phyloP scores from a whole-genome alignment of 2,329 filamentous ascomycete species.

The Ustulina deusta region DNA sequence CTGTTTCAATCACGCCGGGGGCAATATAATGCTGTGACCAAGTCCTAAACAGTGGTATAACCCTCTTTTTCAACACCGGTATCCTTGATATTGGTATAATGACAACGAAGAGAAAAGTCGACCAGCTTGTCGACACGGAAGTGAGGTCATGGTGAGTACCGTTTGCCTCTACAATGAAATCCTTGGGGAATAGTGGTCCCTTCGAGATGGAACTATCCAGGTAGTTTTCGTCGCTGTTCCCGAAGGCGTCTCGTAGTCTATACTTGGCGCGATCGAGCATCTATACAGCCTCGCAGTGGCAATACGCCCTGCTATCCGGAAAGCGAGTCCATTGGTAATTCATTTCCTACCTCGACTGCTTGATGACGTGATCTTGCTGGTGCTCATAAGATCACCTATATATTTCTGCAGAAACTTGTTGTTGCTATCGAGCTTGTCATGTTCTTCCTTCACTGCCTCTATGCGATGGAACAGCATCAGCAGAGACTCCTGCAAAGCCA shows the following conservation, averaged over 20 bases:
- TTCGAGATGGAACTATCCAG: conserved; percentile 14
- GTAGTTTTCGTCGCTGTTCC: conserved; percentile 9
- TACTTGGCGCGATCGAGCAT: conserved; percentile 18
- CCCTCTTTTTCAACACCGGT: conserved; percentile 51
- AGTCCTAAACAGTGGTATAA: conserved; percentile 51
- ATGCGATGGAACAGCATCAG: conserved; percentile 92
- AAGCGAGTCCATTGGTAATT: conserved; percentile 41
- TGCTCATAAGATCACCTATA: conserved; percentile 94
- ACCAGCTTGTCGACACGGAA: conserved; percentile 37
- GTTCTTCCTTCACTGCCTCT: conserved; percentile 92
- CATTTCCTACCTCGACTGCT: conserved; percentile 66
- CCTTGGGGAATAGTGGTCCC: conserved; percentile 13
- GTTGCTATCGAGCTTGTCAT: conserved; percentile 95
- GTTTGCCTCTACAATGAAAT: conserved; percentile 23
- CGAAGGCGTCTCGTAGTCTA: conserved; percentile 14
- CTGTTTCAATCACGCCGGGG: conserved; percentile 37
- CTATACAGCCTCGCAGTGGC: conserved; percentile 13
- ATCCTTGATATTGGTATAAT: conserved; percentile 48
- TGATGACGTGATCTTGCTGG: conserved; percentile 76
- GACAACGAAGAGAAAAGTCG: conserved; percentile 44
- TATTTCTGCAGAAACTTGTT: conserved; percentile 99
- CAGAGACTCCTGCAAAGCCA: conserved; percentile 87
- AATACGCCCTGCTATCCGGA: conserved; percentile 19
- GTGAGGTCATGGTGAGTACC: conserved; percentile 40
- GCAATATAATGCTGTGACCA: conserved; percentile 47